Evolutionary conservation across 2,329 filamentous ascomycete genomes (phyloP).

Genomic region (Claviceps sp.): DNA sequence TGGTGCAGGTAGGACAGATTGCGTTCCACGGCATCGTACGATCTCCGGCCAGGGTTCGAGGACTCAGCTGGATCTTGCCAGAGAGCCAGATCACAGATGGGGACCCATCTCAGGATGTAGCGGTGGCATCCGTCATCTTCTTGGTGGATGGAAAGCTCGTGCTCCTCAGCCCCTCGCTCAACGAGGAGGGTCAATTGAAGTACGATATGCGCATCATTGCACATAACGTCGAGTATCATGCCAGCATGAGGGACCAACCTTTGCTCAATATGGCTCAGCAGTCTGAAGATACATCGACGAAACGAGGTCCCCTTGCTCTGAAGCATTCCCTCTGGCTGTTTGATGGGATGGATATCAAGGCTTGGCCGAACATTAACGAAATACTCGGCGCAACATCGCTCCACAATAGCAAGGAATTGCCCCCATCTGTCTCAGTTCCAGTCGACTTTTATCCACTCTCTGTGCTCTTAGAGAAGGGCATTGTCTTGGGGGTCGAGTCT

Average conservation of each 20-base stretch:
- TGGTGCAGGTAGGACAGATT: slow-evolving; percentile 94
- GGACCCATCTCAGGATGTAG: slow-evolving; percentile 90
- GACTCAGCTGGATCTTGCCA: slow-evolving; percentile 89
- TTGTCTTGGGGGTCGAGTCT: slow-evolving; percentile 80
- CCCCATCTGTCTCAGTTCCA: slow-evolving; percentile 60
- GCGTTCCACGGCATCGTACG: slow-evolving; percentile 93
- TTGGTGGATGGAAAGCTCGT: slow-evolving; percentile 97
- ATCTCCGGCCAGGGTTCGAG: slow-evolving; percentile 81
- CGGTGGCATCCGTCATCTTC: slow-evolving; percentile 84
- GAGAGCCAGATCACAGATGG: slow-evolving; percentile 81
- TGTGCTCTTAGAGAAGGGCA: slow-evolving; percentile 74
- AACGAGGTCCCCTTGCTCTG: slow-evolving; percentile 35
- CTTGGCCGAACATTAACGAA: slow-evolving; percentile 82
- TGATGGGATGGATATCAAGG: slow-evolving; percentile 71
- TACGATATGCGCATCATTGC: slow-evolving; percentile 98
- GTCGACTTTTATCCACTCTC: slow-evolving; percentile 96
- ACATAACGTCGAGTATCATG: slow-evolving; percentile 92
- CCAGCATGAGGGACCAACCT: slow-evolving; percentile 77
- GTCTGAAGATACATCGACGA: slow-evolving; percentile 12
- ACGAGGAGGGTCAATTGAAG: slow-evolving; percentile 72
- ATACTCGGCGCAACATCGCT: slow-evolving; percentile 59
- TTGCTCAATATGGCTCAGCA: slow-evolving; percentile 19
- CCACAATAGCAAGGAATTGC: slow-evolving; percentile 55
- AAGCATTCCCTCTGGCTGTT: slow-evolving; percentile 91
- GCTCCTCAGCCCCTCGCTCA: slow-evolving; percentile 73